Base-by-base conservation (phyloP, 495 filamentous ascomycete genomes). In the Talaromyces ruber region DNA sequence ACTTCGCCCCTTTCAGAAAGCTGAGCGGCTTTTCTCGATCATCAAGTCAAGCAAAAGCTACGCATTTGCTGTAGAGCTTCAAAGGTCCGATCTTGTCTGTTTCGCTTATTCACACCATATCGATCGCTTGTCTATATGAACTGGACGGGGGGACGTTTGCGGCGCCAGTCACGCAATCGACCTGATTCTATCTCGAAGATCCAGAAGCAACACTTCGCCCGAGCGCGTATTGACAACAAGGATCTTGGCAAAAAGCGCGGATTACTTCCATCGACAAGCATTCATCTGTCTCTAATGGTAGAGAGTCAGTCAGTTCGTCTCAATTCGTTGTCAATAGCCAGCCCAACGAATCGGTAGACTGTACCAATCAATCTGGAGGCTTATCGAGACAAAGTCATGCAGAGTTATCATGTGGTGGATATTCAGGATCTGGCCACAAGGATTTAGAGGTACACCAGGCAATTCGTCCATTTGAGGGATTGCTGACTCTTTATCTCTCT, bases 121-220 rank as follows among this genome's bases (percentile, higher is more conserved):
- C 21, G 21, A 25, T 21, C 7, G 7, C 4, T 37, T 55, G 25
- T 39, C 12, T 29, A 53, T 25, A 80, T 79, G 77, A 79, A 80
- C 56, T 79, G 77, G 77, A 78, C 74, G 51, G 76, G 77, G 65
- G 76, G 77, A 32, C 75, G 73, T 47, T 66, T 80, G 39, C 71
- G 68, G 34, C 75, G 76, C 24, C 71, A 77, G 59, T 72, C 74
- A 28, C 58, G 59, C 2, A 66, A 63, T 47, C 69, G 65, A 29
- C 66, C 71, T 39, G 67, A 66, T 16, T 59, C 62, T 2, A 39
- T 70, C 12, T 62, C 63, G 29, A 72, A 70, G 54, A 28, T 59
- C 30, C 73, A 72, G 55, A 72, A 66, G 37, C 71, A 69, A 47
- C 68, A 66, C 26, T 72, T 73, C 57, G 66, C 65, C 32, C 74